These are phyloP conservation scores for Syzygium malaccense DNA, from an alignment of 441 rosid species.

Conservation along the genomic window DNA sequence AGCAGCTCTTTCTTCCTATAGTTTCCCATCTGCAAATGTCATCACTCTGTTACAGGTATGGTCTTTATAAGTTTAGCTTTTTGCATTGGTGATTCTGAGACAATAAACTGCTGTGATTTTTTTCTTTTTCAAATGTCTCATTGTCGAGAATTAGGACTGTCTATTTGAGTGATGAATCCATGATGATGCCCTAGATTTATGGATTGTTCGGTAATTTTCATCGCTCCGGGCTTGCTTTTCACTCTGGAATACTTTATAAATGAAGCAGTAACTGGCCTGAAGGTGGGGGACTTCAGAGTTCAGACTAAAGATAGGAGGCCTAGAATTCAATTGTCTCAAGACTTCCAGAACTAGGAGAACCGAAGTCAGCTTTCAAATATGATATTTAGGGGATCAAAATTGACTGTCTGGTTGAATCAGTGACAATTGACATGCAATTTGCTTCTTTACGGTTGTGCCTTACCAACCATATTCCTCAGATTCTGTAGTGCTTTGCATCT, in stretches of 20 bases:
- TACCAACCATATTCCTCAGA: neutral
- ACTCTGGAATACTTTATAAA: neutral
- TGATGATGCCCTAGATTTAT: neutral
- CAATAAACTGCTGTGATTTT: neutral
- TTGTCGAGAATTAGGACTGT: neutral
- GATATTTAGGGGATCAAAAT: neutral
- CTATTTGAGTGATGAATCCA: neutral
- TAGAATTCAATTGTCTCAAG: neutral
- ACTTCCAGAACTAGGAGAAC: neutral
- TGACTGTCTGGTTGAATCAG: neutral
- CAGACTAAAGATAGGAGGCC: neutral
- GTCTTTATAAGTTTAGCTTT: neutral
- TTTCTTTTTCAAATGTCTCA: neutral
- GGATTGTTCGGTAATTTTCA: neutral
- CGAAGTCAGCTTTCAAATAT: neutral
- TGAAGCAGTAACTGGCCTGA: neutral
- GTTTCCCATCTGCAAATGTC: conserved; percentile 76
- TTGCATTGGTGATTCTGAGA: neutral
- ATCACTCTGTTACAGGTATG: conserved; percentile 80
- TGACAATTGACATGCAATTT: neutral
- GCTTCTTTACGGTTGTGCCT: neutral
- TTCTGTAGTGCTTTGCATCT: neutral
- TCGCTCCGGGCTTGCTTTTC: neutral
- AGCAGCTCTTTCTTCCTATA: conserved; percentile 93
- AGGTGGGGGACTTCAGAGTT: neutral